Base-by-base conservation (phyloP, 2,329 filamentous ascomycete genomes). In the Colletotrichum tropicicola region DNA sequence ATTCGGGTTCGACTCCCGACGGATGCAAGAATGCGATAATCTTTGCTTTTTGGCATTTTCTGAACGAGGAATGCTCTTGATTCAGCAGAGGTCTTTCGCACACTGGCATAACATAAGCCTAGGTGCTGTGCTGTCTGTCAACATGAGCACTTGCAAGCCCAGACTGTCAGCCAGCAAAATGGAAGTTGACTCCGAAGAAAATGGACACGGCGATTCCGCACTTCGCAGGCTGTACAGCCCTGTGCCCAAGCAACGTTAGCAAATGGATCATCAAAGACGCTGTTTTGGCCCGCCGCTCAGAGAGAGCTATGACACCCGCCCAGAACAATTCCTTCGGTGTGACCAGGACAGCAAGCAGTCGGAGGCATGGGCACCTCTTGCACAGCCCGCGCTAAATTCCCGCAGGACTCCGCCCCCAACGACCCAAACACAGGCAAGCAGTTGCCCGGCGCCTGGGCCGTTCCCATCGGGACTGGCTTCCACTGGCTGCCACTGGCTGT, bases 341-440 rank as follows among this genome's bases (percentile, higher is more conserved):
- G 17, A 54, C n/a, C 48, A 52, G n/a, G 35, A 28, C 25, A 43
- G 13, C 25, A 35, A n/a, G 32, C 21, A 43, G 51, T 17, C 35
- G 17, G 37, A 19, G n/a, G 8, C 32, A 15, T 32, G 30, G 30
- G n/a, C n/a, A n/a, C n/a, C n/a, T n/a, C n/a, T n/a, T 6, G 35
- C 51, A 54, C 37, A 43, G 51, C 51, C 51, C 15, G 48, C 51
- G 51, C 35, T 43, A 41, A 28, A n/a, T 27, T n/a, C n/a, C 23
- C 51, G 8, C 30, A n/a, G 12, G 37, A 54, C 51, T 19, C 51
- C 51, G 51, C 51, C 51, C 51, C 51, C 51, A 52, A 54, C 37
- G 17, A 43, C 51, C 5, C n/a, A n/a, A n/a, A n/a, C n/a, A n/a
- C n/a, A n/a, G n/a, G n/a, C n/a, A n/a, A n/a, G n/a, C n/a, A n/a